Evolutionary conservation across 2,329 filamentous ascomycete species (phyloP).

Genomic region (Diaporthe eres): DNA sequence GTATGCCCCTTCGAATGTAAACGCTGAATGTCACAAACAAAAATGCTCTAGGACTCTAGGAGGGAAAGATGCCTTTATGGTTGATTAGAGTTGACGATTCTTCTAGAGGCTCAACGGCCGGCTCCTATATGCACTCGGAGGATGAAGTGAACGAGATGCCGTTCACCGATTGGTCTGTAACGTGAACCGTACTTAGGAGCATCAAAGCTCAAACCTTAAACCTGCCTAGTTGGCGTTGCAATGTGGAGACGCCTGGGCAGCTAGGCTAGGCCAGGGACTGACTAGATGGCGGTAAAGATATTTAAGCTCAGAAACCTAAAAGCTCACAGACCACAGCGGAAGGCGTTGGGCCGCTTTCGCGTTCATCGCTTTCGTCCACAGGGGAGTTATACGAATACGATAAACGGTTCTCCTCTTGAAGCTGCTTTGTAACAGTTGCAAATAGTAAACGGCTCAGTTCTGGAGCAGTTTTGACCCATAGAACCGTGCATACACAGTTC

Average conservation of each 20-base stretch:
- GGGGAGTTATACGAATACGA: background rate
- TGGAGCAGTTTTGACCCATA: no score
- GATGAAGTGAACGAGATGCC: no score
- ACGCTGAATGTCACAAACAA: background rate
- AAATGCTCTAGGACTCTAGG: no score
- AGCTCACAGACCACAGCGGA: background rate
- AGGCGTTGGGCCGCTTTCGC: background rate
- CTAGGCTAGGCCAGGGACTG: background rate
- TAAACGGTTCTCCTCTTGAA: no score
- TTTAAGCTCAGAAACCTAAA: background rate
- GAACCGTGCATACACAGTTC: no score
- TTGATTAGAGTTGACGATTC: background rate
- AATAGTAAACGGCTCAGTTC: no score
- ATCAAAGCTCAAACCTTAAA: conserved; percentile 2
- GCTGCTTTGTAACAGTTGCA: no score
- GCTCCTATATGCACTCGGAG: background rate
- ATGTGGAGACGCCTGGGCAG: background rate
- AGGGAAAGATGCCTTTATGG: no score
- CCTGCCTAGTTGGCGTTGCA: background rate
- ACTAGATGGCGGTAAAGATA: background rate
- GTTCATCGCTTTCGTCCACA: background rate
- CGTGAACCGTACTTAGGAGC: background rate
- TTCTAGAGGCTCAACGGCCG: no score
- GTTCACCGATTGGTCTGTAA: background rate
- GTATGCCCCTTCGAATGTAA: background rate